Evolutionary conservation across 441 rosid genomes (phyloP), one percentile per base, ranked within the genome.

Genomic region (Gossypium aridum): DNA sequence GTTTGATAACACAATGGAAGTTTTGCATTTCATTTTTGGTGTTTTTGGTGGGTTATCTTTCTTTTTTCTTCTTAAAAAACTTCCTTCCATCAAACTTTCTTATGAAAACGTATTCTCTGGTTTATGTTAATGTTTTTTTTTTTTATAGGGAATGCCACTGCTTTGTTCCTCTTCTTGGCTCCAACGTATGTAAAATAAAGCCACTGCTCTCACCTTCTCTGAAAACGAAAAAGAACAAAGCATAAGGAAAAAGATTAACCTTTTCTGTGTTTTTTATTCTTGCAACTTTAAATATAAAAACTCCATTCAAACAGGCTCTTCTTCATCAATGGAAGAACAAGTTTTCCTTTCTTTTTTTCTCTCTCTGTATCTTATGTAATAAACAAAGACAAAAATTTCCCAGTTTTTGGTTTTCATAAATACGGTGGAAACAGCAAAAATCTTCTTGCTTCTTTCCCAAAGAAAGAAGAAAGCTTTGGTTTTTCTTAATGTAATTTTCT

Each of bases 111-210:
- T 37, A 2, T 64, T 64, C 28, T 12, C 19, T 22, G 47, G 47
- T 62, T 70, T 25, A 13, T 62, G 37, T 12, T 47, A 12, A 47
- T 10, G 1, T 23, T 63, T 22, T 22, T 43, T 34, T 7, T 79
- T 62, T 74, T 73, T 17, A 2, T 92, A 95, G 99, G 99, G 76
- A 95, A 95, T 83, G 93, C 91, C 19, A 87, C 98, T 66, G 98
- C 94, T 77, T 76, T 91, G 81, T 95, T 95, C 83, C 97, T 95
- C 64, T 95, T 92, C 90, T 81, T 95, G 85, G 76, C 98, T 62
- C 98, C 99, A 28, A 75, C 82, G 99, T 95, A 87, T 56, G 83
- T 55, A 19, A 20, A 31, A 12, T 64, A 43, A 23, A 28, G 19
- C 8, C 12, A 34, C 45, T 19, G 22, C 20, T 62, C 23, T 63